phyloP scores from a whole-genome alignment of 78 protist species.

The Pirum gemmata region DNA sequence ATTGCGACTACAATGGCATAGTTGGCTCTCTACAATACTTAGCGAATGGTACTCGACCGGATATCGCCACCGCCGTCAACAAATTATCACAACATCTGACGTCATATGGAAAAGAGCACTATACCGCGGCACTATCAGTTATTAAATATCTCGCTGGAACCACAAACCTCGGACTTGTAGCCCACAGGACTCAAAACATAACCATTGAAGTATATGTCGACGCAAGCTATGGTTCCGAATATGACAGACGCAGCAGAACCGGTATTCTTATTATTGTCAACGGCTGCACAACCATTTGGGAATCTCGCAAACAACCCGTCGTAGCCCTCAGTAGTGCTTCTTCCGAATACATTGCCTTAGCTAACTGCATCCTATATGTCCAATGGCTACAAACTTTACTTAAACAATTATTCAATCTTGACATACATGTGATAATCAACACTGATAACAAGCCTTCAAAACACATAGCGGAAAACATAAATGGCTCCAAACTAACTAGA shows the following conservation, averaged over 20 bases:
- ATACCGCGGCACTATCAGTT: not conserved
- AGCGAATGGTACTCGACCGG: not conserved
- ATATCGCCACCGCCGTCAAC: not conserved
- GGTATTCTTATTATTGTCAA: not conserved
- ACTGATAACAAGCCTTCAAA: not conserved
- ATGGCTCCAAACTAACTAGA: not conserved
- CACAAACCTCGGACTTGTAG: not conserved
- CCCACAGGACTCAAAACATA: not conserved
- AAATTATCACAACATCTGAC: not conserved
- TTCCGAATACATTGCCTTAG: not conserved
- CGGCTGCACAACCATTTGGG: not conserved
- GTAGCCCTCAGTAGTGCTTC: not conserved
- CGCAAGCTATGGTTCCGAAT: not conserved
- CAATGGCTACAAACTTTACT: not conserved
- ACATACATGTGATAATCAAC: not conserved
- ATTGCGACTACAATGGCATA: not conserved
- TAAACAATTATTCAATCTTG: not conserved
- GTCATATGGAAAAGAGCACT: not conserved
- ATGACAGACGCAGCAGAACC: not conserved
- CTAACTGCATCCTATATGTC: not conserved
- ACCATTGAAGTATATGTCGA: not conserved
- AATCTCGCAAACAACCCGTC: not conserved
- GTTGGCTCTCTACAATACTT: not conserved
- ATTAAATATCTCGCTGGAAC: not conserved
- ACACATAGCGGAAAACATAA: not conserved